Conservation (phyloP, 2,329 filamentous ascomycete species). For the Corynespora cassiicola region DNA sequence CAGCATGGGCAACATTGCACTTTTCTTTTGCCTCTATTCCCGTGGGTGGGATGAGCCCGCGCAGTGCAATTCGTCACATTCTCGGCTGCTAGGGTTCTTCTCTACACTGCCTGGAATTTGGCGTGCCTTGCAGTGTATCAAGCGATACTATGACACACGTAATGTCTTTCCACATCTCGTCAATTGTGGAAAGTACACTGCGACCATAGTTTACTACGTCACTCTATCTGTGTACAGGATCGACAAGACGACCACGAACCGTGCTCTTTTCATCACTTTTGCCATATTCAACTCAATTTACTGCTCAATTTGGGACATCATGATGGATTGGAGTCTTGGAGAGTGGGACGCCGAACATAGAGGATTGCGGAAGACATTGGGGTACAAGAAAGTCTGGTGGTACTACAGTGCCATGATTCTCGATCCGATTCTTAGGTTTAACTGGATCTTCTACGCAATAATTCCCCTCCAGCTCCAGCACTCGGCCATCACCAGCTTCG, state of each 20-base stretch:
- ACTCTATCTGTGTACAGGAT: slow-evolving; percentile 86
- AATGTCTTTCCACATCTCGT: slow-evolving; percentile 91
- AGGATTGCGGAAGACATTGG: slow-evolving; percentile 73
- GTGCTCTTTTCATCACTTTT: slow-evolving; percentile 78
- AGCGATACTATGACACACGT: slow-evolving; percentile 84
- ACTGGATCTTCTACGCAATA: slow-evolving; percentile 93
- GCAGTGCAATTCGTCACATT: slow-evolving; percentile 86
- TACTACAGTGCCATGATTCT: slow-evolving; percentile 87
- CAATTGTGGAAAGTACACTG: slow-evolving; percentile 90
- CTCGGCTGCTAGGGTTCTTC: slow-evolving; percentile 85
- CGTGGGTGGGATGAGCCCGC: slow-evolving; percentile 73
- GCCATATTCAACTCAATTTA: slow-evolving; percentile 85
- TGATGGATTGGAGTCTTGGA: slow-evolving; percentile 95
- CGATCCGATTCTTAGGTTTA: slow-evolving; percentile 86
- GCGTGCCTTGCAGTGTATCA: slow-evolving; percentile 88
- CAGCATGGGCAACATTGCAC: slow-evolving; percentile 82
- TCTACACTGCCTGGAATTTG: slow-evolving; percentile 83
- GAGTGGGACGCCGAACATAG: slow-evolving; percentile 74
- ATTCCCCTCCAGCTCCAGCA: slow-evolving; percentile 82
- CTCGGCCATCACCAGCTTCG: slow-evolving; percentile 80
- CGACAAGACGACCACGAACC: slow-evolving; percentile 62
- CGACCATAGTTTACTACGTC: slow-evolving; percentile 81
- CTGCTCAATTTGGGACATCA: slow-evolving; percentile 87
- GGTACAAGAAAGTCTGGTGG: slow-evolving; percentile 77
- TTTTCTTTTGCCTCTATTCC: slow-evolving; percentile 96